Base-by-base conservation (phyloP, 371 early-diverging fungal genomes). In the Mucor sp. region DNA sequence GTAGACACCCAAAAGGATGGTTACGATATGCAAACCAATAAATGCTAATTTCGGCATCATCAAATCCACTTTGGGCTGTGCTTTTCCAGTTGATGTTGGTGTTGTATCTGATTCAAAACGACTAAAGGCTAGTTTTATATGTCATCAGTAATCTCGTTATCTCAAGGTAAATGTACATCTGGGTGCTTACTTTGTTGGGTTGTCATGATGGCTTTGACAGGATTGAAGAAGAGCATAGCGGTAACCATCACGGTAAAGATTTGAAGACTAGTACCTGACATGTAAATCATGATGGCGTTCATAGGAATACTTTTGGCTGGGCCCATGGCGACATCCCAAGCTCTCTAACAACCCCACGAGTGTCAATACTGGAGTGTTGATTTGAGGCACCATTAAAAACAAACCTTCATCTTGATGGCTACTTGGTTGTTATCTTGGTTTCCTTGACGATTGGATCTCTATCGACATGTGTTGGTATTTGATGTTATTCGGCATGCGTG, bases 221-320 rank as follows among this genome's bases (percentile, higher is more conserved):
- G 94, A 30, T 95, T 90, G 74, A 90, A 91, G 68, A 99, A 89
- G 37, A 98, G 87, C 99, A 98, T 99, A 30, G 87, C 95, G 1
- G 96, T 96, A 41, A 98, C 92, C 82, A 98, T 89, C 37, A 99
- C 94, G 44, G 91, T 91, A 68, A 96, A 99, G 60, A 98, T 97
- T 68, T 97, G 96, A 41, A 99, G 93, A 65, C 91, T 77, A 71
- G 92, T 96, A 55, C 99, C 99, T 19, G 93, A 91, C 99, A 99
- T 99, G 84, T 94, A 98, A 48, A 97, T 87, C 99, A 99, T 99
- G 78, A 99, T 90, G 25, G 88, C 94, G 66, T 97, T 97, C 98
- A 97, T 98, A 0, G 98, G 97, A 30, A 97, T 90, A 53, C 90
- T 90, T 74, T 97, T 98, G 57, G 91, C 95, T 14, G 95, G 94